Percentiles rank a stretch among this genome's conserved stretches.
These are phyloP conservation scores for Nyssa sinensis DNA, from an alignment of 148 eudicot species.

Conservation along the genomic window DNA sequence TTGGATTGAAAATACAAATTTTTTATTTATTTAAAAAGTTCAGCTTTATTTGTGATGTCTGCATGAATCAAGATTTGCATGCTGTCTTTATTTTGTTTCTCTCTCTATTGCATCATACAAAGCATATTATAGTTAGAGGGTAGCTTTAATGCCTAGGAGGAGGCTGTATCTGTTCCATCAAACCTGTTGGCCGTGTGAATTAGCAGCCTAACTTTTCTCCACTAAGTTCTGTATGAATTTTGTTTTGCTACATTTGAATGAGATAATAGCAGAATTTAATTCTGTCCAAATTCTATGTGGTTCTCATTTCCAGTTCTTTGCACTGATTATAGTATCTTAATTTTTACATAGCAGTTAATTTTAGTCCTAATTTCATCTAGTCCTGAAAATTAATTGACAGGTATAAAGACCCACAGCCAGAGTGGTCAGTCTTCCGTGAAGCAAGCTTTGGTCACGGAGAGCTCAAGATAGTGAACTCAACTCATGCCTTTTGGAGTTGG, in stretches of 20 bases:
- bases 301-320: no score
- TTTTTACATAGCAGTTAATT: background rate
- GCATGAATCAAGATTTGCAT: background rate
- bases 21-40: background rate
- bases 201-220: background rate
- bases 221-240: no score
- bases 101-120: background rate
- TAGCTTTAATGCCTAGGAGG: background rate
- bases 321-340: no score
- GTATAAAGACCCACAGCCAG: conserved; percentile 69
- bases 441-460: conserved; percentile 96
- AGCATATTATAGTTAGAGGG: no score
- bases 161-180: no score
- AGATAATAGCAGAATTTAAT: no score
- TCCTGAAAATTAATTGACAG: conserved; percentile 33
- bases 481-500: conserved; percentile 91
- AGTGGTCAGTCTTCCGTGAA: conserved; percentile 87
- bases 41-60: background rate
- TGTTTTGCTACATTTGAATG: no score
- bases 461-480: conserved; percentile 61
- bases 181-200: background rate
- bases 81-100: background rate
- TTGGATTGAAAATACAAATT: background rate
- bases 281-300: no score
- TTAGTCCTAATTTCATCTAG: background rate